Conservation (phyloP, 2,329 filamentous ascomycete genomes). For the Aspergillus puulaauensis region DNA sequence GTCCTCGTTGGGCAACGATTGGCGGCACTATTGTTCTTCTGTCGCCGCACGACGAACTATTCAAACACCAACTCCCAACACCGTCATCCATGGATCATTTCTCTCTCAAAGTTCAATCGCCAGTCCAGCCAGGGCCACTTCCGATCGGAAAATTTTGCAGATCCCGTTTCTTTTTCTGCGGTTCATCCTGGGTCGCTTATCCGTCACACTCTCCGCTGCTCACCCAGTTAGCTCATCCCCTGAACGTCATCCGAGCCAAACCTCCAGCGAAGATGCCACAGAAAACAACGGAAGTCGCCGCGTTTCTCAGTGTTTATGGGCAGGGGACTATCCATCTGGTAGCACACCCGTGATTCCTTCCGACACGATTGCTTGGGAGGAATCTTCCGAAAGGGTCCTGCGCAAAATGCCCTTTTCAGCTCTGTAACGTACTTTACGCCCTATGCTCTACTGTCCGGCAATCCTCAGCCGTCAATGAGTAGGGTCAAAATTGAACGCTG, state of each 20-base stretch:
- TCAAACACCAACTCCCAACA: background rate
- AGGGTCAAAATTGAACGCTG: background rate
- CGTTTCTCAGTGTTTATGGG: background rate
- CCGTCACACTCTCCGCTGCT: conserved; percentile 1
- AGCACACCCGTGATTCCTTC: conserved; percentile 16
- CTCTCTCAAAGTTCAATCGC: too few species aligned
- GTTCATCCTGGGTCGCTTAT: conserved; percentile 5
- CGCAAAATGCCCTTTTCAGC: background rate
- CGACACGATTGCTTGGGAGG: conserved; percentile 13
- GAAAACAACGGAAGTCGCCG: conserved; percentile 14
- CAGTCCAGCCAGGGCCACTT: too few species aligned
- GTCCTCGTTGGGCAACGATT: conserved; percentile 6
- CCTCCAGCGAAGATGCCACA: background rate
- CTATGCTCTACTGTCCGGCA: background rate
- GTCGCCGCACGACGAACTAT: background rate
- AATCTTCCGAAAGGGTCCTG: conserved; percentile 21
- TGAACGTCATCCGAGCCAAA: background rate
- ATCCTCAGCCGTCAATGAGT: too few species aligned
- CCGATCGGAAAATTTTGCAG: conserved; percentile 7
- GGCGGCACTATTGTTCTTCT: background rate
- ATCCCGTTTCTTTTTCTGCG: conserved; percentile 13
- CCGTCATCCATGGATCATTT: too few species aligned
- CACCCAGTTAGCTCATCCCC: background rate
- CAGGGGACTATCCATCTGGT: conserved; percentile 5
- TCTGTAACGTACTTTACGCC: background rate